phyloP scores from a whole-genome alignment of 768 basidiomycete genomes.

The Chalciporus piperatus region DNA sequence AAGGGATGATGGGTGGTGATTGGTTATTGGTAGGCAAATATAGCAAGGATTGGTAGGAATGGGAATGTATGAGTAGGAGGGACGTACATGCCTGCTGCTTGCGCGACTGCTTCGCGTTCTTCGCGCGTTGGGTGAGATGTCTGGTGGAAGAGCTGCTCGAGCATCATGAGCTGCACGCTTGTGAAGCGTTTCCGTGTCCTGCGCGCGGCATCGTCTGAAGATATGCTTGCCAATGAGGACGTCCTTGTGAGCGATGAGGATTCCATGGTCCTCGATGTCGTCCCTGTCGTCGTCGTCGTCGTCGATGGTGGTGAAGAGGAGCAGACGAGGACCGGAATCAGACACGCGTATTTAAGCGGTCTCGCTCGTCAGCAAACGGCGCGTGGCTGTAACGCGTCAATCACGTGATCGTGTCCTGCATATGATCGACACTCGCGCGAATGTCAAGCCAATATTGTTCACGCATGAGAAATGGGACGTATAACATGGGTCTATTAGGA shows the following conservation, averaged over 20 bases:
- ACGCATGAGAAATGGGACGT: no score
- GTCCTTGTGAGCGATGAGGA: conserved; percentile 46
- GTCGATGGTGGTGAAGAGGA: conserved; percentile 5
- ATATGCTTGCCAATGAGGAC: conserved; percentile 54
- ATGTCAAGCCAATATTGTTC: no score
- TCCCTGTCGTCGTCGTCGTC: neutral
- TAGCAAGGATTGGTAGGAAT: neutral
- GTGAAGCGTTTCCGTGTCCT: conserved; percentile 73
- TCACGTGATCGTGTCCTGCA: conserved; percentile 30
- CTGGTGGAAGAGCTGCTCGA: conserved; percentile 71
- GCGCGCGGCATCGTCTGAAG: conserved; percentile 48
- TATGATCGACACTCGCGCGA: conserved; percentile 5
- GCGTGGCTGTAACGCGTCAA: conserved; percentile 24
- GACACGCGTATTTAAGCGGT: conserved; percentile 24
- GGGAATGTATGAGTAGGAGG: neutral
- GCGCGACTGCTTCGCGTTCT: conserved; percentile 63
- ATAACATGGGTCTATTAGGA: neutral
- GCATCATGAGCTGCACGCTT: conserved; percentile 63
- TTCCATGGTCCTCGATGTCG: conserved; percentile 10
- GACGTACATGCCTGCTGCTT: conserved; percentile 60
- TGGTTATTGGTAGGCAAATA: conserved; percentile 2
- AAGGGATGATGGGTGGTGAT: neutral
- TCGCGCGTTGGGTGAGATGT: conserved; percentile 74
- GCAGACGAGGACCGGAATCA: neutral
- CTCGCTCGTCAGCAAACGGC: conserved; percentile 25